Evolutionary conservation across 1,284 basidiomycete species (phyloP), one percentile per base, ranked within the genome.

Genomic region (Golubevia sp.): DNA sequence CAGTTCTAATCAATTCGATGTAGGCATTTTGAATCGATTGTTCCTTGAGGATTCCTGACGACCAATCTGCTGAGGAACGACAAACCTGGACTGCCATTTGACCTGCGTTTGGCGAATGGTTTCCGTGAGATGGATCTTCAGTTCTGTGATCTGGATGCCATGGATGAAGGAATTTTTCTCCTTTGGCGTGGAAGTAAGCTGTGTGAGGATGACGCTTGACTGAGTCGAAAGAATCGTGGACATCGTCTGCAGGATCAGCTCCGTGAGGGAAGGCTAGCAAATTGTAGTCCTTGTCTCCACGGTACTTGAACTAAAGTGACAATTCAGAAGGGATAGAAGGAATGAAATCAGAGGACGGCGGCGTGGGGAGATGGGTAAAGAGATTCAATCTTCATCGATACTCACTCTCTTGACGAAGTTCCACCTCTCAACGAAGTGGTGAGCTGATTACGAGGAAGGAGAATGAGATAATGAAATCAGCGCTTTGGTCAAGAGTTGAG

Each of bases 371-470:
- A 34, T 5, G 30, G 11, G 30, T 34, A 5, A 3, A 34, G 30
- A 34, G 30, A 11, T 34, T 34, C 4, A 34, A 5, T 11, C 30
- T 34, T 34, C 30, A 5, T 34, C 30, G 5, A 34, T 11, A 34
- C 30, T 34, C 30, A 34, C 30, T 34, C 30, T 52, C 55, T 65
- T 65, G 57, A 68, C 25, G 44, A 66, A 66, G 76, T 92, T 93
- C 92, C 91, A 92, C 15, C 92, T 86, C 82, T 97, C 94, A 18
- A 91, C 86, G 68, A 94, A 97, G 85, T 97, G 93, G 83, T 97
- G 93, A 3, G 90, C 89, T 24, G n/a, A n/a, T n/a, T n/a, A n/a
- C n/a, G n/a, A n/a, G n/a, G n/a, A n/a, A n/a, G n/a, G n/a, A n/a
- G n/a, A n/a, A n/a, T n/a, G n/a, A n/a, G n/a, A n/a, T n/a, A n/a